A percentile compares a stretch with the other conserved stretches of the same genome.
Evolutionary conservation across 1,139 yeast genomes (phyloP).

Genomic region (Yamadazyma sp.): DNA sequence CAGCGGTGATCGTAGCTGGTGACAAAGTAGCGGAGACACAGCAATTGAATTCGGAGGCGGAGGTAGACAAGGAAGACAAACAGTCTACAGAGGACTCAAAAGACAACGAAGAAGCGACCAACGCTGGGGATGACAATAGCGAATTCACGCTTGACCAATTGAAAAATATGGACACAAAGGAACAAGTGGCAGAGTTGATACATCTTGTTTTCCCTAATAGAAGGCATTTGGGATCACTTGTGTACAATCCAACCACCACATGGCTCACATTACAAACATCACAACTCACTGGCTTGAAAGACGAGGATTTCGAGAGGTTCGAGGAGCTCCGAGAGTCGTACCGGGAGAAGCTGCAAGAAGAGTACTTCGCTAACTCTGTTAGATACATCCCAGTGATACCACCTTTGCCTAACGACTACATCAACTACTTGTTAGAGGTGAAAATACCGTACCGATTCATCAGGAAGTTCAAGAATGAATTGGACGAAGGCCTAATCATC

Average conservation of each 20-base stretch:
- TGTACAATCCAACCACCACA: slow-evolving; percentile 59
- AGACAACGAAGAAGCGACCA: neutral
- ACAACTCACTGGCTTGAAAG: slow-evolving; percentile 36
- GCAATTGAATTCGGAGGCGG: neutral
- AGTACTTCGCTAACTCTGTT: slow-evolving; percentile 11
- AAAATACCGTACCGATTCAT: slow-evolving; percentile 55
- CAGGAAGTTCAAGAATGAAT: slow-evolving; percentile 24
- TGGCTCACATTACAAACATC: slow-evolving; percentile 42
- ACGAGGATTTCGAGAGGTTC: slow-evolving; percentile 33
- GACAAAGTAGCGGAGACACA: neutral
- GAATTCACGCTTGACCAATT: slow-evolving; percentile 1
- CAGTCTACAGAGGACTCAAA: neutral
- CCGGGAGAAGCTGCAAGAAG: slow-evolving; percentile 25
- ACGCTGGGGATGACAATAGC: slow-evolving; percentile 3
- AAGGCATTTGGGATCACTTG: slow-evolving; percentile 56
- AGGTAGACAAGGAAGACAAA: neutral
- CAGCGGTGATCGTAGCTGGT: neutral
- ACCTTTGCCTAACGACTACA: slow-evolving; percentile 50
- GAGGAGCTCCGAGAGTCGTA: slow-evolving; percentile 30
- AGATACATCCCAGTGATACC: slow-evolving; percentile 44
- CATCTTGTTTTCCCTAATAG: slow-evolving; percentile 47
- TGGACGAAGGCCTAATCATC: slow-evolving; percentile 33
- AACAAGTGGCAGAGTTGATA: slow-evolving; percentile 47
- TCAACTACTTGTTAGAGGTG: slow-evolving; percentile 63
- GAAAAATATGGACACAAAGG: slow-evolving; percentile 8